These are phyloP conservation scores for Apiotrichum sp. DNA, from an alignment of 1,284 basidiomycete genomes.

Conservation along the genomic window DNA sequence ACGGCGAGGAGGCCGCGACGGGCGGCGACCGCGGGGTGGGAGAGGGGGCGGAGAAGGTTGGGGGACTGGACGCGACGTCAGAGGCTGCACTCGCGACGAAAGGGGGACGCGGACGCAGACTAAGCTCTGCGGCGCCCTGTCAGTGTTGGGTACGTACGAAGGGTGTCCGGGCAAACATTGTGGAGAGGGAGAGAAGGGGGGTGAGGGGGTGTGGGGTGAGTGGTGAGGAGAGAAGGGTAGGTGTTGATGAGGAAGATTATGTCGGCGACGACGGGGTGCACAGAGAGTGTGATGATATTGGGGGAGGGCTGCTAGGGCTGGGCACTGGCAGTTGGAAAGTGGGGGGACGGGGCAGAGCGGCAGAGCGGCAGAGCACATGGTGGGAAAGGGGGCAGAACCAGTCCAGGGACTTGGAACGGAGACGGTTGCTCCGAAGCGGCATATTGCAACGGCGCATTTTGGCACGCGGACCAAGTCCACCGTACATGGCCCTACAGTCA, in stretches of 20 bases:
- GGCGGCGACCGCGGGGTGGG: conserved; percentile 35
- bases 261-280: too few species aligned
- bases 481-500: too few species aligned
- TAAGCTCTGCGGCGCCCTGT: not conserved
- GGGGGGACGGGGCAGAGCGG: too few species aligned
- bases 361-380: too few species aligned
- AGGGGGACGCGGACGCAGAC: not conserved
- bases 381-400: too few species aligned
- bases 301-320: not conserved
- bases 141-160: conserved; percentile 21
- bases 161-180: conserved; percentile 30
- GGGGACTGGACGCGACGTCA: conserved; percentile 21
- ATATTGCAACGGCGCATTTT: too few species aligned
- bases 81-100: not conserved
- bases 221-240: not conserved
- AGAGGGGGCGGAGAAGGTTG: conserved; percentile 37
- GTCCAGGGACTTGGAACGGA: not conserved
- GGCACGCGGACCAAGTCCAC: not conserved
- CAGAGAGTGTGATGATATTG: not conserved
- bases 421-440: not conserved
- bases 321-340: too few species aligned
- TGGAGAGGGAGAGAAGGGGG: not conserved
- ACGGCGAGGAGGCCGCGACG: conserved; percentile 34
- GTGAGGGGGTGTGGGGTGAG: not conserved
- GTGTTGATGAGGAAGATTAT: not conserved